Percentiles rank a stretch among this genome's conserved stretches.
phyloP scores from a whole-genome alignment of 2,329 filamentous ascomycete species.

The Acrodontium crateriforme region DNA sequence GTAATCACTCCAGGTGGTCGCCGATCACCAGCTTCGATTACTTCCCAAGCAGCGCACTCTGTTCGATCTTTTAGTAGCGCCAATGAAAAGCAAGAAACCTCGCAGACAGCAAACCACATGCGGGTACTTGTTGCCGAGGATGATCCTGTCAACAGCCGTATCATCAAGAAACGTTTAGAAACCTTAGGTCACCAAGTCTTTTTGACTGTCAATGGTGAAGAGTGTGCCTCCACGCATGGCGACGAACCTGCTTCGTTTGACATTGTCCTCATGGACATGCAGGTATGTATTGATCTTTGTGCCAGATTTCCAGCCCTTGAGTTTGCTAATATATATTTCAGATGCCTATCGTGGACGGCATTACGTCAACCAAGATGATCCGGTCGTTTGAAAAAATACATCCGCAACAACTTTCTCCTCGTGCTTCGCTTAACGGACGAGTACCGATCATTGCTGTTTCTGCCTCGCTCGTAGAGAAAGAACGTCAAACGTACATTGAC shows the following conservation, averaged over 20 bases:
- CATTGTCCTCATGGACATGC: constrained; percentile 83
- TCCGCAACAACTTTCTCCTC: constrained; percentile 41
- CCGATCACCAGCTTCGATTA: background rate
- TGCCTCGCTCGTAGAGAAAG: constrained; percentile 60
- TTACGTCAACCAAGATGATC: constrained; percentile 72
- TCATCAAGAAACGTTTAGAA: constrained; percentile 66
- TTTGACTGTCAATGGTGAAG: constrained; percentile 69
- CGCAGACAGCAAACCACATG: constrained; percentile 31
- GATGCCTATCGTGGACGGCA: constrained; percentile 88
- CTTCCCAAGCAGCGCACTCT: background rate
- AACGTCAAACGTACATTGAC: constrained; percentile 55
- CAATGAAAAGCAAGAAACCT: background rate
- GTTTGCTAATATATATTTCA: constrained; percentile 24
- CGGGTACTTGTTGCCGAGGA: constrained; percentile 72
- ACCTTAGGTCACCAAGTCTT: constrained; percentile 58
- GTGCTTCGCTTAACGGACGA: constrained; percentile 47
- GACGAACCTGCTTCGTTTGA: constrained; percentile 54
- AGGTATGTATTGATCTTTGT: constrained; percentile 40
- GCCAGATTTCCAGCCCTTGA: background rate
- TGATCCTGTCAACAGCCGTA: constrained; percentile 73
- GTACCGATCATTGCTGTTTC: constrained; percentile 80
- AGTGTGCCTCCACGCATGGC: constrained; percentile 59
- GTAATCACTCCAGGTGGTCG: constrained; percentile 4
- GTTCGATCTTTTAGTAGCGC: background rate
- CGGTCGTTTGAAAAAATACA: constrained; percentile 51